Evolutionary conservation across 129 eudicot genomes (phyloP), one percentile per base, ranked within the genome.

Genomic region (Helianthus tuberosus): DNA sequence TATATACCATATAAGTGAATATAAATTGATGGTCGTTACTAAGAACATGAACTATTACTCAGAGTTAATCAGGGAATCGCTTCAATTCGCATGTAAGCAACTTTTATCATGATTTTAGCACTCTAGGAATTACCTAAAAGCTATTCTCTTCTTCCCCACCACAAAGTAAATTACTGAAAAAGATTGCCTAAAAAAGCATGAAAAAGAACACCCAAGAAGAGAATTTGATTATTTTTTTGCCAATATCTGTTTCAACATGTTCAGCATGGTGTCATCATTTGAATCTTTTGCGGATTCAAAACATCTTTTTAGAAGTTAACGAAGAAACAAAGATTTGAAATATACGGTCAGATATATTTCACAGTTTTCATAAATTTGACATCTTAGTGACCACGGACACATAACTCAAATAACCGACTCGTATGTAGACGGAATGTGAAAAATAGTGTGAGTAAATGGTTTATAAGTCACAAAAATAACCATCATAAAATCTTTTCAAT

Each of bases 121-220:
- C 11, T 62, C 25, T 14, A 29, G 67, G 14, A 36, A 35, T 13
- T 63, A 14, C 16, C 11, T 63, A 32, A 63, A 63, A 36, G 68
- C 23, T 13, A 12, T 36, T 63, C 68, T 36, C 20, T 63, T 32
- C 68, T 63, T 32, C 68, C 68, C 68, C 68, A 63, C 68, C 68
- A 63, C 27, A 63, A 63, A 63, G 48, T 32, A 63, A 35, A 36
- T n/a, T 36, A 12, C 68, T 63, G 68, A 63, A 63, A 61, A 63
- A 32, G 68, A 63, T 36, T 35, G 7, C 11, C 14, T 36, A 36
- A n/a, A 36, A 8, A 38, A 63, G 68, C 68, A 63, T 63, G 68
- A 63, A 43, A 36, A 51, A 25, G 59, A 51, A 68, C 25, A 27
- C 16, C 55, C 73, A 27, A 32, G 62, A 20, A 58, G 64, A 27